Evolutionary conservation across 2,329 filamentous ascomycete genomes (phyloP), one percentile per base, ranked within the genome.

Genomic region (Sporothrix euskadiensis): DNA sequence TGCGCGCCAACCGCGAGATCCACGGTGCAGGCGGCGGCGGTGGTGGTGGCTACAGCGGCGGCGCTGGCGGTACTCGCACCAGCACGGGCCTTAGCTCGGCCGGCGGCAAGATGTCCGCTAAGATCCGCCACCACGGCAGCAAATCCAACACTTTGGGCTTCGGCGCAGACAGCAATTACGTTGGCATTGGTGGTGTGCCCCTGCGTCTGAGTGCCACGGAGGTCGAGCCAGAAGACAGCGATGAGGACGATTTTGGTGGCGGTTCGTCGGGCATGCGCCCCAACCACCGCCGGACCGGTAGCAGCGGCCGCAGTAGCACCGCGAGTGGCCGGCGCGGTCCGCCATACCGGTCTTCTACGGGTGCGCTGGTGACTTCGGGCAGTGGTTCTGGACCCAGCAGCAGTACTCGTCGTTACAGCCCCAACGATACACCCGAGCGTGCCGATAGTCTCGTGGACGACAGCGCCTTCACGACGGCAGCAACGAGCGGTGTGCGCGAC

Each of bases 151-250:
- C 93, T 4, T 89, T 92, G 9, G 91, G 93, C 54, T 97, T 97
- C 81, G 90, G 90, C 10, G 91, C 92, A 2, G 91, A 91, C 61
- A 88, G 86, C 73, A 94, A 95, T 73, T 92, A 93, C 74, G 92
- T 89, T 56, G 89, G 89, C 56, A 88, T 91, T 0, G 89, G 91
- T 56, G 94, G 94, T 72, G 94, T 98, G 54, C 96, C 96, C 1
- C 89, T 98, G 82, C 91, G 96, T 59, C 86, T 99, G 75, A 97
- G 93, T 80, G 95, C 96, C n/a, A 97, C 93, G 69, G 96, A 99
- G 81, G 93, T 98, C 16, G 94, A 97, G 78, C 94, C 93, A 77
- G 94, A 91, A 76, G 93, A 94, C 78, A 93, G 91, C 79, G 92
- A 94, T 71, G 91, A 93, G 61, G 92, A 93, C 68, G 90, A 91